phyloP scores from a whole-genome alignment of 2,329 filamentous ascomycete genomes.

The Hymenoscyphus albidus region DNA sequence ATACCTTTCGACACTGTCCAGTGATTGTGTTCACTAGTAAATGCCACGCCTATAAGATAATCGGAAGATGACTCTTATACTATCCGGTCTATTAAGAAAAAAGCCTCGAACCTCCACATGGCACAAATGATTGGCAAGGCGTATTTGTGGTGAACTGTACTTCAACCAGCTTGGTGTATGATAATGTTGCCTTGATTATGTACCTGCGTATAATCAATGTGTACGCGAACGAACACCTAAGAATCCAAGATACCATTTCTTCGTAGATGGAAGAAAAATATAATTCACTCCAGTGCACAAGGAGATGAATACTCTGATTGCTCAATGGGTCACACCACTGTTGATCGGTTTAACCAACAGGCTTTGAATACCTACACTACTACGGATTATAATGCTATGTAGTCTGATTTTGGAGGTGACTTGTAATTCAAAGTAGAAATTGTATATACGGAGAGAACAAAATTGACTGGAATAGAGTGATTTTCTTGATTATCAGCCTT shows the following conservation, averaged over 20 bases:
- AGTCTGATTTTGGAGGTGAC: too few species aligned
- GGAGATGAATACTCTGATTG: constrained; percentile 15
- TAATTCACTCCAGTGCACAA: constrained; percentile 37
- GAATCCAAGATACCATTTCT: too few species aligned
- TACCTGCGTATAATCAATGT: background rate
- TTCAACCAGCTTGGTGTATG: background rate
- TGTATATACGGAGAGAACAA: too few species aligned
- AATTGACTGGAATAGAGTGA: too few species aligned
- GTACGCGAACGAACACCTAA: background rate
- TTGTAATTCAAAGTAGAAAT: too few species aligned
- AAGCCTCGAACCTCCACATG: background rate
- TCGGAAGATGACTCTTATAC: too few species aligned
- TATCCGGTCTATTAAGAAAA: too few species aligned
- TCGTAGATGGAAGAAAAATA: too few species aligned
- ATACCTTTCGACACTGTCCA: too few species aligned
- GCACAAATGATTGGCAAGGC: background rate
- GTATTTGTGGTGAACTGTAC: background rate
- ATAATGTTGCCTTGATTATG: background rate
- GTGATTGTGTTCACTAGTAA: too few species aligned
- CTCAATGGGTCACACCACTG: constrained; percentile 6
- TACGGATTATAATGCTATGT: background rate
- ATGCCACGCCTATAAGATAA: too few species aligned
- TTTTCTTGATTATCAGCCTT: too few species aligned
- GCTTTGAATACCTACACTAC: background rate
- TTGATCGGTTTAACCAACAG: constrained; percentile 1